Percentiles rank a stretch among this genome's conserved stretches.
phyloP scores from a whole-genome alignment of 2,329 filamentous ascomycete genomes.

The Aspergillus ochraceoroseus region DNA sequence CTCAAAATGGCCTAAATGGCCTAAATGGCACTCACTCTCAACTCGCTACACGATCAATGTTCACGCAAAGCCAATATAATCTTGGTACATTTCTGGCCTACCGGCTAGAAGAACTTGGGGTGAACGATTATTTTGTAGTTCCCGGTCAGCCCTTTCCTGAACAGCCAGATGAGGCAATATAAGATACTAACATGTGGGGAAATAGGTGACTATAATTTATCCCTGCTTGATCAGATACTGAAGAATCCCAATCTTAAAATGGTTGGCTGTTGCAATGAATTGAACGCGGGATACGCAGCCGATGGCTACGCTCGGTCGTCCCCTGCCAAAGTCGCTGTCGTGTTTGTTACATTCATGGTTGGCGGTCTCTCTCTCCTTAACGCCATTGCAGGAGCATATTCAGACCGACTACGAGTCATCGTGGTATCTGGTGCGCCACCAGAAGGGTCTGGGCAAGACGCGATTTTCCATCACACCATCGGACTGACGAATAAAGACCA shows the following conservation, averaged over 20 bases:
- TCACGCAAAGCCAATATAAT: slow-evolving; percentile 6
- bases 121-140: slow-evolving; percentile 13
- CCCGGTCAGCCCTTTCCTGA: slow-evolving; percentile 9
- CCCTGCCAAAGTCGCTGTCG: slow-evolving; percentile 6
- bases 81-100: slow-evolving; percentile 9
- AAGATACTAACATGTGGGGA: background rate
- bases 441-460: background rate
- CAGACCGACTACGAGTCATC: slow-evolving; percentile 7
- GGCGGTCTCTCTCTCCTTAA: slow-evolving; percentile 14
- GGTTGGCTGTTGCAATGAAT: slow-evolving; percentile 14
- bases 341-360: slow-evolving; percentile 14
- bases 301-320: slow-evolving; percentile 15
- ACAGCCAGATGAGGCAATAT: background rate
- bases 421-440: slow-evolving; percentile 2
- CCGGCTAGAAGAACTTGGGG: slow-evolving; percentile 12
- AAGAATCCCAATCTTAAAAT: slow-evolving; percentile 7
- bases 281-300: slow-evolving; percentile 14
- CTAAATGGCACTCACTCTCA: background rate
- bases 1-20: too few species aligned
- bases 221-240: slow-evolving; percentile 9
- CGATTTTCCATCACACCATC: slow-evolving; percentile 10
- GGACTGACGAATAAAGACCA: slow-evolving; percentile 3
- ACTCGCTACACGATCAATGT: background rate
- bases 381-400: slow-evolving; percentile 14
- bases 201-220: slow-evolving; percentile 42